A percentile compares a stretch with the other conserved stretches of the same genome.
phyloP scores from a whole-genome alignment of 768 basidiomycete species.

The Xerocomellus amylosporus region DNA sequence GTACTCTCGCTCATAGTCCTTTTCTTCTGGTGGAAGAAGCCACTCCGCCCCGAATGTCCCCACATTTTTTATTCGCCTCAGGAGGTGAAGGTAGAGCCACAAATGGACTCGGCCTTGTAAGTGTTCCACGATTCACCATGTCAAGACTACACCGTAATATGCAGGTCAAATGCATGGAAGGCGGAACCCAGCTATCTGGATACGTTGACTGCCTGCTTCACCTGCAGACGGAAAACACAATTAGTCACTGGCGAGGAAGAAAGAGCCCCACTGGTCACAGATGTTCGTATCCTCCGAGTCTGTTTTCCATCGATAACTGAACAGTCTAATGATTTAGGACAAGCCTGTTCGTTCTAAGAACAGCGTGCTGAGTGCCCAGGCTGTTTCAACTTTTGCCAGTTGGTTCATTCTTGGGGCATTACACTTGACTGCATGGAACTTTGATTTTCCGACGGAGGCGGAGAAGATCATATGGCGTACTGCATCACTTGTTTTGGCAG shows the following conservation, averaged over 20 bases:
- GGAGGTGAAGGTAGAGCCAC: background rate
- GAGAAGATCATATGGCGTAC: background rate
- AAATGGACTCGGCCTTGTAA: background rate
- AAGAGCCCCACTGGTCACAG: background rate
- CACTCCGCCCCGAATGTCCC: background rate
- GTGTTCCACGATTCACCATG: background rate
- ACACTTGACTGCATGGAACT: background rate
- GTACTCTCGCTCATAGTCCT: background rate
- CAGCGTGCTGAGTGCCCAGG: no score
- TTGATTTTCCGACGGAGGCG: background rate
- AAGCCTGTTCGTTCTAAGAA: background rate
- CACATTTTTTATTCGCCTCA: background rate
- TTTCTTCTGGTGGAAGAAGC: constrained; percentile 3
- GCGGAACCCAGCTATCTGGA: background rate
- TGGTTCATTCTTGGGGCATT: background rate
- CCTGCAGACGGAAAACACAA: background rate
- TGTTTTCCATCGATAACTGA: background rate
- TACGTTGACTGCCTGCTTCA: background rate
- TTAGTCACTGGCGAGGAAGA: background rate
- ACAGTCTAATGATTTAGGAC: background rate
- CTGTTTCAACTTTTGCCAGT: background rate
- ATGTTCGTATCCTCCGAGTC: background rate
- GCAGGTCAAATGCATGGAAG: background rate
- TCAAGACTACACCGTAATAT: background rate
- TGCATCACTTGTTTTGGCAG: background rate